Conservation (phyloP, 441 rosid genomes). For the Bocquillonia castaneifolia region DNA sequence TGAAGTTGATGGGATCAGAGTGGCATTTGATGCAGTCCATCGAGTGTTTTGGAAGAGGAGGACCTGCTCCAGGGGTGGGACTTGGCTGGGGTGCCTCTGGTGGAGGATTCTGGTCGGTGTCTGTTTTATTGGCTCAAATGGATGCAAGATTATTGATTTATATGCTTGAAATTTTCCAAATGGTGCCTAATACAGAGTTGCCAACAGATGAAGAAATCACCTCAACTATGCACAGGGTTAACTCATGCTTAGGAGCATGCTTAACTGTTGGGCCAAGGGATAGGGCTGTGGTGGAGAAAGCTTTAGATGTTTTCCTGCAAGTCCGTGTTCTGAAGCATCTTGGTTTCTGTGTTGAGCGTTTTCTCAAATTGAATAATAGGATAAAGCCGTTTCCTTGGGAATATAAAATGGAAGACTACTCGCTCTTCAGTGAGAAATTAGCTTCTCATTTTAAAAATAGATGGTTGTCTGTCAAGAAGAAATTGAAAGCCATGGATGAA, state of each 20-base stretch:
- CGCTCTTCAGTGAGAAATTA: conserved; percentile 42
- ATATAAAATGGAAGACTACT: conserved; percentile 47
- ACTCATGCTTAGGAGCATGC: conserved; percentile 56
- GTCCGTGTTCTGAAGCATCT: conserved; percentile 51
- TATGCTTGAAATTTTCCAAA: conserved; percentile 47
- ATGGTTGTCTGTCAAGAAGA: conserved; percentile 65
- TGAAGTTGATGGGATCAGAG: conserved; percentile 43
- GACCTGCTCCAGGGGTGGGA: conserved; percentile 84
- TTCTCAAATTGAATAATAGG: conserved; percentile 36
- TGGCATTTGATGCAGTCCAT: conserved; percentile 58
- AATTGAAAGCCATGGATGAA: conserved; percentile 34
- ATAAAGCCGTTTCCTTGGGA: conserved; percentile 39
- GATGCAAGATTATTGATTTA: conserved; percentile 53
- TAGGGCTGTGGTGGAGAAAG: conserved; percentile 49
- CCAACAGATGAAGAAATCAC: conserved; percentile 35
- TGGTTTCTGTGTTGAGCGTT: conserved; percentile 33
- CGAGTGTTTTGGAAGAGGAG: conserved; percentile 79
- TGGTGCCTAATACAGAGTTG: conserved; percentile 20
- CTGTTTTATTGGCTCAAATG: conserved; percentile 60
- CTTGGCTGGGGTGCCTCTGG: conserved; percentile 89
- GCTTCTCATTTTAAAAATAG: conserved; percentile 61
- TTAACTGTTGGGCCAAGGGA: conserved; percentile 70
- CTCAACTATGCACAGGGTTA: conserved; percentile 34
- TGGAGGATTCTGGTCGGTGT: conserved; percentile 83
- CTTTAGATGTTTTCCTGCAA: conserved; percentile 54